Base-by-base conservation (phyloP, 1,139 yeast genomes). In the Lodderomyces margitis region DNA sequence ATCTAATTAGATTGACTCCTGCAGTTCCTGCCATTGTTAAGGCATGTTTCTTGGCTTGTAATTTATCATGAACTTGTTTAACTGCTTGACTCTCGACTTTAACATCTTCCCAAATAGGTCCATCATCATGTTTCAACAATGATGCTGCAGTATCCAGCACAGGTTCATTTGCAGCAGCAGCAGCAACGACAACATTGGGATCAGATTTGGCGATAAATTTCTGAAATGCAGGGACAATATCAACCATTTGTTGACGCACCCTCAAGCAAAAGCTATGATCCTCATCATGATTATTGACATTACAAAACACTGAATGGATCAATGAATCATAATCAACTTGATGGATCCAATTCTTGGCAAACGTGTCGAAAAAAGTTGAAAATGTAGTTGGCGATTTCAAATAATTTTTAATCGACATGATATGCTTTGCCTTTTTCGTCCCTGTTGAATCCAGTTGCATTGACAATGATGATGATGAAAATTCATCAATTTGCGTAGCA, bases 251-350 rank as follows among this genome's bases (percentile, higher is more conserved):
- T 30, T 53, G 46, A 3, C 61, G 58, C 12, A 74, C 58, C 41
- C 61, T 61, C 14, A 73, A 44, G 50, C 81, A 75, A 43, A 60
- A 66, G 37, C 77, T 68, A 16, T 59, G 54, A 11, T 49, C 44
- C 7, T 46, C 32, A 11, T 51, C 37, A 0, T 44, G 38, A 0
- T 49, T 36, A 39, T 62, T 59, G 10, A 49, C 28, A 5, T 68
- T 58, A 47, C 80, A 75, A 49, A 71, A 73, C 1, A 60, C 57
- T 0, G 78, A 70, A 36, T 64, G 63, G 1, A 73, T 43, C 33
- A 75, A 58, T 27, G 63, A 62, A 9, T 58, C 57, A 39, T 66
- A 60, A 14, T 58, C 57, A 10, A 62, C 49, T 8, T 56, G 57
- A 25, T 58, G 52, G 8, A 66, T 54, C 80, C 78, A 74, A 10